Evolutionary conservation across 208 protist species (phyloP).

Genomic region (Trypanosoma vivax): DNA sequence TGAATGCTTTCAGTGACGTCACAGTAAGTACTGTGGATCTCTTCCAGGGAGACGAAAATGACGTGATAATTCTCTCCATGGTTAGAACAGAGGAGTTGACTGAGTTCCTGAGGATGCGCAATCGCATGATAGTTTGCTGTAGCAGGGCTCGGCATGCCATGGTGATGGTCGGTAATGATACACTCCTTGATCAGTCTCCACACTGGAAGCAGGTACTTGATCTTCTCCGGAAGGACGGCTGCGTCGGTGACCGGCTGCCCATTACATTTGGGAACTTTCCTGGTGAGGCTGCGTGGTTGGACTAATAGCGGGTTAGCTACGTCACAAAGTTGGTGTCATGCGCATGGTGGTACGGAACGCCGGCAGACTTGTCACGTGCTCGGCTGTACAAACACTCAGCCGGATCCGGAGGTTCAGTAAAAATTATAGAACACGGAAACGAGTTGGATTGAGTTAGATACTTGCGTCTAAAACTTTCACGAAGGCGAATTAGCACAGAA

Average conservation of each 20-base stretch:
- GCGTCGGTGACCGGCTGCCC: constrained; percentile 63
- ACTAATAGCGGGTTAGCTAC: constrained; percentile 5
- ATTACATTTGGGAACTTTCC: constrained; percentile 42
- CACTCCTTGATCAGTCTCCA: constrained; percentile 55
- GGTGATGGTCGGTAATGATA: constrained; percentile 81
- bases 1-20: constrained; percentile 64
- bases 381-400: no score
- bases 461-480: no score
- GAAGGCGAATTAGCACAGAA: no score
- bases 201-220: constrained; percentile 76
- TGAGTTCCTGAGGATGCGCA: constrained; percentile 90
- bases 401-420: no score
- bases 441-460: no score
- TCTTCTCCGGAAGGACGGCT: constrained; percentile 37
- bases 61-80: constrained; percentile 91
- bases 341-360: not conserved
- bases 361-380: no score
- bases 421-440: no score
- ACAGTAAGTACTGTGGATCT: constrained; percentile 91
- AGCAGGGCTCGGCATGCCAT: constrained; percentile 89
- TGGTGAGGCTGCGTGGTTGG: constrained; percentile 21
- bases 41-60: constrained; percentile 94
- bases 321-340: not conserved
- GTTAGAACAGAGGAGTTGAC: constrained; percentile 91
- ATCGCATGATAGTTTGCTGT: constrained; percentile 93